Evolutionary conservation across 768 basidiomycete genomes (phyloP), one percentile per base, ranked within the genome.

Genomic region (Lepiota brunneoincarnata): DNA sequence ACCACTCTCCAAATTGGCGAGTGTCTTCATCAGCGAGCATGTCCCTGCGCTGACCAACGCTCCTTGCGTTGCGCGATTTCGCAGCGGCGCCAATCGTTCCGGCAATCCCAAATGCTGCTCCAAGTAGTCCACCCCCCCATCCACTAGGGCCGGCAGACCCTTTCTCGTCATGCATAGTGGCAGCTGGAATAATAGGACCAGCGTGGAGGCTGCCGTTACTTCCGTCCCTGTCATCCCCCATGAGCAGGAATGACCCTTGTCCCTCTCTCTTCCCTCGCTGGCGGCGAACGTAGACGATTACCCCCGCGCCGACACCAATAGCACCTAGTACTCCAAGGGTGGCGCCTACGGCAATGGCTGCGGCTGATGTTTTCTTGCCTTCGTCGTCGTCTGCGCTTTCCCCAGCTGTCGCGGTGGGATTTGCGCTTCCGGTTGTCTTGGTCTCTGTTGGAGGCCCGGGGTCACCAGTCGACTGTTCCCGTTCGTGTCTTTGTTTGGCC

Each of bases 21-120:
- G 76, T 73, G 60, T 91, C 89, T 67, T 91, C 89, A 51, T 92
- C 88, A 3, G 82, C 87, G 31, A 91, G 77, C 80, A 91, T 90
- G 63, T 91, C 87, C 26, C 78, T 75, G 26, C 89, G 75, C 50
- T 73, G 60, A 20, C 61, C 58, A 47, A 64, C 51, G 55, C 65
- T 61, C 43, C 64, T 59, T 20, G 61, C 55, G 35, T 57, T 64
- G 36, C 63, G 64, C 42, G 67, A 62, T 37, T 61, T 66, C 1
- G 63, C 53, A 20, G 58, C 59, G 20, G 68, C 69, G 47, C 72
- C 68, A 31, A 74, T 56, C n/a, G 69, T 67, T 20, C 69, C 71
- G 28, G 74, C 66, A 26, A 65, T 57, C 56, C 65, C 67, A 17
- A 65, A 48, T 58, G 18, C 59, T 56, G n/a, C 55, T 58, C 24